These are phyloP conservation scores for Forsythia viridissima DNA, from an alignment of 257 asterid genomes.

Conservation along the genomic window DNA sequence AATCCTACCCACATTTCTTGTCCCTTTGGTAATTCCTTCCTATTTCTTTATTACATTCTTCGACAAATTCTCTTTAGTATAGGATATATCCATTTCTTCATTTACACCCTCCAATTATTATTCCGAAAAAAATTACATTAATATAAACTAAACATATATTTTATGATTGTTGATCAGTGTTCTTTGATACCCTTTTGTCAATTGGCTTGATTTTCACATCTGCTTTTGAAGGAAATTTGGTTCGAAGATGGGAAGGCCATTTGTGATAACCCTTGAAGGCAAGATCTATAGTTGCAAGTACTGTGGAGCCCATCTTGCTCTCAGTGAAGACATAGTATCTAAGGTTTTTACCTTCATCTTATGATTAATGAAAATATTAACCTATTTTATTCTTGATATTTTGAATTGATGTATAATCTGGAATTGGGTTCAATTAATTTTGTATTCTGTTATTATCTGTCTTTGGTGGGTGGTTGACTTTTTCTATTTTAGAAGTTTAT, in stretches of 20 bases:
- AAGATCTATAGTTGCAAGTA: conserved; percentile 37
- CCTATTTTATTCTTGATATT: not conserved
- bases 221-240: not conserved
- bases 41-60: too few species aligned
- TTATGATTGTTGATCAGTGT: not conserved
- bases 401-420: not conserved
- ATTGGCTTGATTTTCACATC: not conserved
- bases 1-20: not conserved
- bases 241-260: conserved; percentile 30
- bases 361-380: not conserved
- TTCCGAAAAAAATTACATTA: not conserved
- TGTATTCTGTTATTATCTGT: not conserved
- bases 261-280: conserved; percentile 34
- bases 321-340: conserved; percentile 32
- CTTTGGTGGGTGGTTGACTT: not conserved
- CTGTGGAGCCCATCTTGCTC: conserved; percentile 39
- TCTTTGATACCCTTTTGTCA: not conserved
- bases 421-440: not conserved
- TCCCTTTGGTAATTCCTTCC: not conserved
- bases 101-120: not conserved
- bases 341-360: conserved; percentile 22
- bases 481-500: not conserved
- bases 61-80: too few species aligned
- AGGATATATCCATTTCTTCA: not conserved
- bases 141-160: not conserved